Percentiles rank a stretch among this genome's conserved stretches.
phyloP scores from a whole-genome alignment of 2,329 filamentous ascomycete species.

The Botrytis fabae region DNA sequence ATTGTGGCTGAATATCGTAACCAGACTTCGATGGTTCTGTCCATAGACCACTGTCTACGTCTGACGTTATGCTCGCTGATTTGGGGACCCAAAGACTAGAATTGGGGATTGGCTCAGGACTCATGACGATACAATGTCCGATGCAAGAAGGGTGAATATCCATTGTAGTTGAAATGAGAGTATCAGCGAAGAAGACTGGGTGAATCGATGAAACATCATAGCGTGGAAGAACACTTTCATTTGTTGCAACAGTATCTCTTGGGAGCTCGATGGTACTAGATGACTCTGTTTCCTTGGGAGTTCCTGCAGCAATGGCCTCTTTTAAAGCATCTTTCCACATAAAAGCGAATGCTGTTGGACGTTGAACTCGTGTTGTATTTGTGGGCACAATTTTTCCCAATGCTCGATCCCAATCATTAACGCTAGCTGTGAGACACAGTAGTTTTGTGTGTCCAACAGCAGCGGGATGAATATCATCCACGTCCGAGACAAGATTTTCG shows the following conservation, averaged over 20 bases:
- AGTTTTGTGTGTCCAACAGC: conserved; percentile 24
- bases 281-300: neutral
- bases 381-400: conserved; percentile 27
- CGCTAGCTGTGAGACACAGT: conserved; percentile 17
- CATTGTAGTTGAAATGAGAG: conserved; percentile 5
- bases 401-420: conserved; percentile 31
- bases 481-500: conserved; percentile 20
- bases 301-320: conserved; percentile 17
- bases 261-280: neutral
- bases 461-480: conserved; percentile 27
- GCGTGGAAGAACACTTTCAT: no score
- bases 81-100: neutral
- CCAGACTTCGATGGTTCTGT: neutral
- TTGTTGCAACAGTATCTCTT: neutral
- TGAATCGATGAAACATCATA: neutral
- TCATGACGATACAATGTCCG: conserved; percentile 21
- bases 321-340: conserved; percentile 18
- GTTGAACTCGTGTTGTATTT: conserved; percentile 26
- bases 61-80: neutral
- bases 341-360: conserved; percentile 14
- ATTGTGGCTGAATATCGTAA: neutral
- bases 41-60: neutral
- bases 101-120: neutral
- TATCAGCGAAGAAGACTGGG: conserved; percentile 19
- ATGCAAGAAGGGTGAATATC: conserved; percentile 28